Percentiles rank a stretch among this genome's conserved stretches.
These are phyloP conservation scores for Ambrosiella cleistominuta DNA, from an alignment of 2,329 filamentous ascomycete species.

Conservation along the genomic window DNA sequence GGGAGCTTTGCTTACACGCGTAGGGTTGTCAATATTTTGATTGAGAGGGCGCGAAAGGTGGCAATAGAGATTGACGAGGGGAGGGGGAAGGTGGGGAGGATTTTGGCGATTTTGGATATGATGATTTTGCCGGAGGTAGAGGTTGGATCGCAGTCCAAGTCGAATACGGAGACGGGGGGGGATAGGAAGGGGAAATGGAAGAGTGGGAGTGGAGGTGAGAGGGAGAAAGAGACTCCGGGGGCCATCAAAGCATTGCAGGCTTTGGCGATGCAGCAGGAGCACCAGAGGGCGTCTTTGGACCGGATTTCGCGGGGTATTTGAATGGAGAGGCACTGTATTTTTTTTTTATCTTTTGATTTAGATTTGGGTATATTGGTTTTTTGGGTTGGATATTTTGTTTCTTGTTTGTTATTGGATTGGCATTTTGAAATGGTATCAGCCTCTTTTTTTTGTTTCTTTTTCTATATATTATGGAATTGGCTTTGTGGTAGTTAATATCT, in stretches of 20 bases:
- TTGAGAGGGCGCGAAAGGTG: slow-evolving; percentile 43
- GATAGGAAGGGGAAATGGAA: neutral
- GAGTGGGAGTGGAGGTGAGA: neutral
- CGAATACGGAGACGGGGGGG: neutral
- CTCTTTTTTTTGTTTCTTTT: no score
- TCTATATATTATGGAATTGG: no score
- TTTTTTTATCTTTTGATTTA: no score
- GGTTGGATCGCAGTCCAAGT: neutral
- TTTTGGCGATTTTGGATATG: slow-evolving; percentile 52
- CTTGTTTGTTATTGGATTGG: no score
- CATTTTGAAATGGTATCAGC: no score
- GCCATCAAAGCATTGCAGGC: slow-evolving; percentile 3
- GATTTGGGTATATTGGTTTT: no score
- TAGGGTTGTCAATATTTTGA: slow-evolving; percentile 45
- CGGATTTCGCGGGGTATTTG: neutral
- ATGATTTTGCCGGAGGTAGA: slow-evolving; percentile 25
- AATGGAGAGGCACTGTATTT: neutral
- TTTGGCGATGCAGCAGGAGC: slow-evolving; percentile 5
- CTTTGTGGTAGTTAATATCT: no score
- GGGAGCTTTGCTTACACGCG: slow-evolving; percentile 80
- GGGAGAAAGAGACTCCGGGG: neutral
- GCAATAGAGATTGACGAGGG: slow-evolving; percentile 48
- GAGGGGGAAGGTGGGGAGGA: slow-evolving; percentile 34
- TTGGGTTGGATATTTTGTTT: no score
- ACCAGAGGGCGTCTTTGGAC: slow-evolving; percentile 3